Conservation (phyloP, 2,329 filamentous ascomycete genomes). For the Trichophyton rubrum region DNA sequence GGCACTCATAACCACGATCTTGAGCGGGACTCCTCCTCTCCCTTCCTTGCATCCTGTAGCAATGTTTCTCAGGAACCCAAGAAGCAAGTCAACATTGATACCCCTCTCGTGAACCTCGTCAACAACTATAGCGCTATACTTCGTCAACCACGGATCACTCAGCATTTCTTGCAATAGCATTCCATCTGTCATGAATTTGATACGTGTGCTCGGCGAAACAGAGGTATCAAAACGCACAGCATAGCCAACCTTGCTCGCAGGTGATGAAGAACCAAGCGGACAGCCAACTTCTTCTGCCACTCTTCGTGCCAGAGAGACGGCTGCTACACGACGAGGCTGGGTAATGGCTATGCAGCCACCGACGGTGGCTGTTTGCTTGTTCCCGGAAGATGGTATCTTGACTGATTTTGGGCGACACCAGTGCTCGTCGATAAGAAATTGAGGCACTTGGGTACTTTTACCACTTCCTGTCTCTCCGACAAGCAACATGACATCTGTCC, state of each 20-base stretch:
- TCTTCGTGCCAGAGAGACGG: slow-evolving; percentile 76
- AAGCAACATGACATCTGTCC: slow-evolving; percentile 65
- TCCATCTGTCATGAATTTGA: slow-evolving; percentile 93
- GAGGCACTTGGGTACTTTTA: slow-evolving; percentile 92
- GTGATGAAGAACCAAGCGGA: slow-evolving; percentile 46
- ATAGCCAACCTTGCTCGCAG: slow-evolving; percentile 65
- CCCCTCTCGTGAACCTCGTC: slow-evolving; percentile 97
- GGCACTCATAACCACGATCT: slow-evolving; percentile 92
- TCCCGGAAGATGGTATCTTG: slow-evolving; percentile 25
- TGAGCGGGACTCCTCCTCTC: slow-evolving; percentile 61
- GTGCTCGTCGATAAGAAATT: slow-evolving; percentile 65
- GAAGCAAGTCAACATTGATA: slow-evolving; percentile 80
- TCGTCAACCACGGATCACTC: slow-evolving; percentile 64
- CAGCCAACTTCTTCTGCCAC: slow-evolving; percentile 74
- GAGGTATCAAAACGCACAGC: slow-evolving; percentile 89
- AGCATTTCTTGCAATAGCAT: slow-evolving; percentile 92
- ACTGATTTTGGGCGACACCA: slow-evolving; percentile 60
- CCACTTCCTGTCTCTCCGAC: slow-evolving; percentile 92
- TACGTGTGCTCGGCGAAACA: slow-evolving; percentile 63
- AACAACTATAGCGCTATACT: slow-evolving; percentile 82
- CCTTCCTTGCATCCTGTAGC: slow-evolving; percentile 46
- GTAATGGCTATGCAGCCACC: slow-evolving; percentile 85
- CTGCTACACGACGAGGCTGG: slow-evolving; percentile 84
- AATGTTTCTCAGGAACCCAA: slow-evolving; percentile 77
- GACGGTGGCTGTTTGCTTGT: slow-evolving; percentile 31